Conservation (phyloP, 179 eudicot species). For the Heliamphora ciliata region DNA sequence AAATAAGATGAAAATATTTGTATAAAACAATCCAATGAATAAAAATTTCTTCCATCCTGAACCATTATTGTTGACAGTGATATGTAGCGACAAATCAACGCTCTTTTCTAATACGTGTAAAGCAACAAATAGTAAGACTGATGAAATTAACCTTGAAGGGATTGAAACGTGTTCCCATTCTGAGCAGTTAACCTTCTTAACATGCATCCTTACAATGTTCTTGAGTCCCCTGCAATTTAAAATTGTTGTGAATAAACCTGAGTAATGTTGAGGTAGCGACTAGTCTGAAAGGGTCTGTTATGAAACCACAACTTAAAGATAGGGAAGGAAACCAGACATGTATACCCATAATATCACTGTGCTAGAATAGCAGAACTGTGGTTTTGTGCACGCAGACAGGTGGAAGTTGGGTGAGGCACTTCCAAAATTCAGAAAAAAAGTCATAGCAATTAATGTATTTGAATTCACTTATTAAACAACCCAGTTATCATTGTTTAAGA, state of each 20-base stretch:
- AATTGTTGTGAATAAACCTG: slow-evolving; percentile 1
- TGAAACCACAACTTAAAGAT: neutral
- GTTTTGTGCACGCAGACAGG: neutral
- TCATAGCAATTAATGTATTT: neutral
- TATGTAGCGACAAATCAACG: slow-evolving; percentile 3
- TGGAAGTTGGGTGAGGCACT: neutral
- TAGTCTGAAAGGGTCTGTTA: neutral
- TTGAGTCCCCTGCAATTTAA: slow-evolving; percentile 66
- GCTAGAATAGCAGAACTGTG: neutral
- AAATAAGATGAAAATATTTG: neutral
- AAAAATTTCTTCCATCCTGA: neutral
- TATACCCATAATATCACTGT: neutral
- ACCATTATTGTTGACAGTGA: neutral
- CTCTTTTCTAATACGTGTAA: neutral
- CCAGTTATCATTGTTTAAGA: neutral
- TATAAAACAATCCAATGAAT: neutral
- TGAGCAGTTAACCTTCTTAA: slow-evolving; percentile 51
- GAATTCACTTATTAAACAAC: neutral
- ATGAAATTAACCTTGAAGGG: slow-evolving; percentile 59
- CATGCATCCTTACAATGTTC: slow-evolving; percentile 65
- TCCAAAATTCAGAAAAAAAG: neutral
- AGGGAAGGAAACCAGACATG: slow-evolving; percentile 11
- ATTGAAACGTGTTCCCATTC: slow-evolving; percentile 79
- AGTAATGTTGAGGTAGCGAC: slow-evolving; percentile 10
- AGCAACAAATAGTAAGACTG: neutral